A percentile compares a stretch with the other conserved stretches of the same genome.
Conservation (phyloP, 2,329 filamentous ascomycete species). For the Pyrenophora seminiperda region DNA sequence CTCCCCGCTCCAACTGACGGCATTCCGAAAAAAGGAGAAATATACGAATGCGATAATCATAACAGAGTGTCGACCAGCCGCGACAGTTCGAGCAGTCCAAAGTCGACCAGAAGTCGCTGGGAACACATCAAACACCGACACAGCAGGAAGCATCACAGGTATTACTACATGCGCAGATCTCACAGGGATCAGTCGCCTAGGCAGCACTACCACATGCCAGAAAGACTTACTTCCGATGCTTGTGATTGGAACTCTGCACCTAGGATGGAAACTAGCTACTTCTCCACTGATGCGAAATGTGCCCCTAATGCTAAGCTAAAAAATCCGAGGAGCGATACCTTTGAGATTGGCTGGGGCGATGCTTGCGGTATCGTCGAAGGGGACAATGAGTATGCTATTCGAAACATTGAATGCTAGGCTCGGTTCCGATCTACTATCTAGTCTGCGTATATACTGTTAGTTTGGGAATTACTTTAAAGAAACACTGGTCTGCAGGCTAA, state of each 20-base stretch:
- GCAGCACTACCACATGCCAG: not conserved
- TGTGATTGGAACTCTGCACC: constrained; percentile 47
- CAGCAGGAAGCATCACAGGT: not conserved
- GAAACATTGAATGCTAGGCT: constrained; percentile 5
- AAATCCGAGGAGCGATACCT: constrained; percentile 22
- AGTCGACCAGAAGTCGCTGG: constrained; percentile 1
- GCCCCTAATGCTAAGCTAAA: constrained; percentile 36
- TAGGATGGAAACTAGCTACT: constrained; percentile 50
- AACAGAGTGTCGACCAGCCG: not conserved
- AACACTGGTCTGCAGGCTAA: not conserved
- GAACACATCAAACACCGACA: constrained; percentile 5
- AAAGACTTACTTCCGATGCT: constrained; percentile 15
- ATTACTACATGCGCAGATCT: constrained; percentile 3
- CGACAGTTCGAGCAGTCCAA: not conserved
- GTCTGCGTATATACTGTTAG: not conserved
- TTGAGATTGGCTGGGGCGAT: constrained; percentile 51
- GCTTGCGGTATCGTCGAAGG: constrained; percentile 45
- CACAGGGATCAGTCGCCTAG: not conserved
- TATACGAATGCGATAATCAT: not conserved
- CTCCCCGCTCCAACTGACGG: not conserved
- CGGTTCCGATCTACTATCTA: not conserved
- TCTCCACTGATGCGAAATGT: constrained; percentile 47
- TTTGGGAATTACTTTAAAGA: constrained; percentile 1
- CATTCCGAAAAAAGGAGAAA: not conserved
- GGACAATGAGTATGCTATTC: constrained; percentile 9